Evolutionary conservation across 208 protist genomes (phyloP), one percentile per base, ranked within the genome.

Genomic region (Trypanosoma mega): DNA sequence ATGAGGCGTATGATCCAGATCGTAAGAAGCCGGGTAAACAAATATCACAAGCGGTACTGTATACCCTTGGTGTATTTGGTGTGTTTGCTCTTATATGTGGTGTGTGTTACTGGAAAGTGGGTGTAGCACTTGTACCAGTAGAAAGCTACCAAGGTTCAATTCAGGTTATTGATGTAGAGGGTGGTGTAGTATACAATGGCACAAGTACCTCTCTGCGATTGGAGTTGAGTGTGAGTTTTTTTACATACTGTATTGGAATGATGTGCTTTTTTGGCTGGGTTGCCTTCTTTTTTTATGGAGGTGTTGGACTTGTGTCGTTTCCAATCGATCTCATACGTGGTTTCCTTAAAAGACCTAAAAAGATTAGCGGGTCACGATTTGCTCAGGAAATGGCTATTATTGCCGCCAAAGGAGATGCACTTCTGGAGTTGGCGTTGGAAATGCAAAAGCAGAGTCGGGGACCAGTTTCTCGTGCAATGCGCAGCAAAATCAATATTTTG

Each of bases 271-370:
- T 94, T 60, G 87, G 92, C 20, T 97, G 89, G 87, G 66, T 98
- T 39, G 57, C 92, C 39, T 94, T 98, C 62, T 76, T 95, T 27
- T 64, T 98, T 21, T 98, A 98, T 63, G 93, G 93, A 23, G 92
- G 94, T 11, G 78, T 96, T 14, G 97, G 97, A 37, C 58, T 98
- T 24, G 63, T 93, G 5, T 80, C 95, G 21, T 87, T 97, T 41
- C 97, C 97, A 46, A 69, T 96, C 20, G 90, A 96, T 66, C 46
- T 96, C n/a, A 89, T 96, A 43, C 9, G 3, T 14, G 75, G 72
- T 24, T 96, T 57, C 51, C 26, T 70, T 33, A 75, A 69, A 14
- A 76, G 85, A 49, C 74, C 80, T 46, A 78, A 87, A 65, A 57
- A 67, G 3, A 81, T 94, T 30, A 77, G 63, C 48, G 66, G 56